Base-by-base conservation (phyloP, 768 basidiomycete genomes). In the Boletus edulis region DNA sequence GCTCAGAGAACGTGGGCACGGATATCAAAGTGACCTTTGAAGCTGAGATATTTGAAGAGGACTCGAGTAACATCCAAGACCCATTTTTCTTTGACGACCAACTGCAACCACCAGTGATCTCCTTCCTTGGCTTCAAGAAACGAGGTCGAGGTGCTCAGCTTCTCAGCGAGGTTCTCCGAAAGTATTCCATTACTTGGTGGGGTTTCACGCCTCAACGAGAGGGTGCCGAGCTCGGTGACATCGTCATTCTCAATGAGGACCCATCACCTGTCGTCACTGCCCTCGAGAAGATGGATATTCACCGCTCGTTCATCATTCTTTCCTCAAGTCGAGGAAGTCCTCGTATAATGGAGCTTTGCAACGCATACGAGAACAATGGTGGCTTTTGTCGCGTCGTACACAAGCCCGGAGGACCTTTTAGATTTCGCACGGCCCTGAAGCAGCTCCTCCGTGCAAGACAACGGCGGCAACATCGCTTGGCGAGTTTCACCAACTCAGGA, bases 321-420 rank as follows among this genome's bases (percentile, higher is more conserved):
- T 86, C 89, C 17, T 79, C 87, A 0, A 78, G 79, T 31, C 82
- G 91, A 43, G 86, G 88, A 17, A 85, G 81, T 67, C 77, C 86
- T 15, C 70, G 75, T 49, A 67, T 87, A 49, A 81, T 88, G 77
- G 72, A 76, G 11, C 79, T 84, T 14, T 83, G 85, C 51, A 80
- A 76, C 54, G 84, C 89, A 20, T 86, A 89, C 65, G 91, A 93
- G 66, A 77, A 78, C 41, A 81, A 86, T 12, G 94, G 94, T 10
- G 94, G 94, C 27, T 89, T 91, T 70, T 93, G 90, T 70, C 86
- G 90, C n/a, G 76, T 93, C 22, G 72, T 95, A 13, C 90, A 87
- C 80, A 98, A 97, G 68, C 94, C 94, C 11, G 85, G 85, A 24
- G 92, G 94, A 3, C 94, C 94, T 4, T 81, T 82, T 42, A 82